These are phyloP conservation scores for Nicotiana obtusifolia DNA, from an alignment of 257 asterid genomes.

Conservation along the genomic window DNA sequence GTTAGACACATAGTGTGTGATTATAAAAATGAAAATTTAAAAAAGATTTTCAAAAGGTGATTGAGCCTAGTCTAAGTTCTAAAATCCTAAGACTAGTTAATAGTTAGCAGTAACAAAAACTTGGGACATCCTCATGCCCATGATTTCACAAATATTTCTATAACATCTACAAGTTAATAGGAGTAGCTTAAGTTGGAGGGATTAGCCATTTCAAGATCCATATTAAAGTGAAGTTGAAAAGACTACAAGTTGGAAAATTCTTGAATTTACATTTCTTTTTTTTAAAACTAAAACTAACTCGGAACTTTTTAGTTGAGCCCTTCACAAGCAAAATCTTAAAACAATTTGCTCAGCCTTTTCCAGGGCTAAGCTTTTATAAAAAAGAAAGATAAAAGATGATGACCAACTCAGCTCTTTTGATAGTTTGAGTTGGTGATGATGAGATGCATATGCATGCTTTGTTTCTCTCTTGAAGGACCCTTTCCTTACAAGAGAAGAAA, in stretches of 20 bases:
- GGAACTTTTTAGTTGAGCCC: background rate
- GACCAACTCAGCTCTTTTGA: constrained; percentile 32
- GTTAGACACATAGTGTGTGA: constrained; percentile 20
- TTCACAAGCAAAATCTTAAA: background rate
- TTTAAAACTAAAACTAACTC: background rate
- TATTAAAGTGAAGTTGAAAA: constrained; percentile 28
- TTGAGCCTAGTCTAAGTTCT: constrained; percentile 48
- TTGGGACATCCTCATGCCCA: constrained; percentile 45
- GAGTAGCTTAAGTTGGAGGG: constrained; percentile 18
- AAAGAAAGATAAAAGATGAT: background rate
- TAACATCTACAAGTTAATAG: constrained; percentile 21
- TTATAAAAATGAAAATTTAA: constrained; percentile 6
- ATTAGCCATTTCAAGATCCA: constrained; percentile 27
- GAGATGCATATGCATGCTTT: constrained; percentile 48
- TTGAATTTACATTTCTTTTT: background rate
- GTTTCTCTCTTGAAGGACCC: constrained; percentile 61
- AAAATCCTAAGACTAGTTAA: constrained; percentile 46
- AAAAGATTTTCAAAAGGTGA: constrained; percentile 12
- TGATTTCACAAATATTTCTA: constrained; percentile 25
- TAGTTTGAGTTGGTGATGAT: constrained; percentile 29
- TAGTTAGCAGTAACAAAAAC: constrained; percentile 25
- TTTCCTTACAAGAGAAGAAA: constrained; percentile 56
- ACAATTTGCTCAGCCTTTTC: constrained; percentile 33
- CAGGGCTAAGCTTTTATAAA: constrained; percentile 24
- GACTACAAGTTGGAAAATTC: constrained; percentile 12